Conservation (phyloP, 2,329 filamentous ascomycete species). For the Phialemoniopsis sp. region DNA sequence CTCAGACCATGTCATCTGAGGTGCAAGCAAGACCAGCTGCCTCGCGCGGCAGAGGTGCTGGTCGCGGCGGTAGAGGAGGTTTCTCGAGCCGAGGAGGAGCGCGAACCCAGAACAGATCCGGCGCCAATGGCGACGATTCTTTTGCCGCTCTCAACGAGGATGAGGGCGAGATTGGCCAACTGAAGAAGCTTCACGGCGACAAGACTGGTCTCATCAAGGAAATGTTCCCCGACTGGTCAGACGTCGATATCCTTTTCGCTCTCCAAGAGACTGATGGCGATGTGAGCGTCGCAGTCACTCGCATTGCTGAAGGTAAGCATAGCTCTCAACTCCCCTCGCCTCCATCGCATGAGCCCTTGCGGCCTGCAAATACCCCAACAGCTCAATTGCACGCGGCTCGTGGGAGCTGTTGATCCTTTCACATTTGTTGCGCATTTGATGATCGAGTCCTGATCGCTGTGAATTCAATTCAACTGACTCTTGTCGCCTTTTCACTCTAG, state of each 20-base stretch:
- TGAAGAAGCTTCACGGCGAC: conserved; percentile 83
- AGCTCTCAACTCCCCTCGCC: background rate
- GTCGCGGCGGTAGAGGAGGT: conserved; percentile 79
- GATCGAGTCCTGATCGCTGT: background rate
- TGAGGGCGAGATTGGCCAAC: conserved; percentile 83
- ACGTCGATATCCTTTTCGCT: conserved; percentile 90
- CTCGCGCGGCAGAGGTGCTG: conserved; percentile 84
- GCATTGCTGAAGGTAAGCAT: conserved; percentile 70
- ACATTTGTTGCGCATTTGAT: conserved; percentile 7
- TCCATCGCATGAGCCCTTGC: background rate
- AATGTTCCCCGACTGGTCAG: conserved; percentile 93
- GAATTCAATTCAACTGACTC: conserved; percentile 7
- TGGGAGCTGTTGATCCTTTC: background rate
- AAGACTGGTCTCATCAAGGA: conserved; percentile 83
- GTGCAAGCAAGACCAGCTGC: conserved; percentile 79
- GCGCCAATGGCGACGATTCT: conserved; percentile 68
- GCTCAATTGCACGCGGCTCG: background rate
- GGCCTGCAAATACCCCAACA: background rate
- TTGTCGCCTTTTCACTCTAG: conserved; percentile 34
- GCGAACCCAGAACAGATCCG: conserved; percentile 55
- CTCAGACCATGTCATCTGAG: conserved; percentile 86
- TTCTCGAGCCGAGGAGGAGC: conserved; percentile 67
- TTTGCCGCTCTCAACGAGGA: conserved; percentile 60
- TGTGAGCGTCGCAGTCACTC: conserved; percentile 68
- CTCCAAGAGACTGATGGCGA: conserved; percentile 85